Evolutionary conservation across 768 basidiomycete genomes (phyloP).

Genomic region (Coprinellus micaceus): DNA sequence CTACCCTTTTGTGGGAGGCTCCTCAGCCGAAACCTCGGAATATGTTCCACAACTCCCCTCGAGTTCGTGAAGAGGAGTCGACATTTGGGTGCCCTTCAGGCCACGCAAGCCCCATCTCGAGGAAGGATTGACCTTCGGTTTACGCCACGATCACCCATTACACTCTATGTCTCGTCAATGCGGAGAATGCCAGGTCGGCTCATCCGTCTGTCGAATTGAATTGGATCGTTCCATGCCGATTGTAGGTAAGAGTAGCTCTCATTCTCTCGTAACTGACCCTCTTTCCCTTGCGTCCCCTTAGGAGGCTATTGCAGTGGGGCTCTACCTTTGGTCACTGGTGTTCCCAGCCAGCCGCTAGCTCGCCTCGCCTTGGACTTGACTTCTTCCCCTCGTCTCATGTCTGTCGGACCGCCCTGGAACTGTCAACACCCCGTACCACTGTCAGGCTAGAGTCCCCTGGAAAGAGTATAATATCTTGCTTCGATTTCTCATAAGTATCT

Average conservation of each 20-base stretch:
- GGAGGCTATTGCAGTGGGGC: too few relatives aligned
- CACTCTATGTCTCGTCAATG: neutral
- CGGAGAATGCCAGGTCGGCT: neutral
- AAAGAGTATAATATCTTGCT: neutral
- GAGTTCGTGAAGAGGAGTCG: too few relatives aligned
- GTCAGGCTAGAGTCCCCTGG: neutral
- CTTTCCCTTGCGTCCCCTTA: too few relatives aligned
- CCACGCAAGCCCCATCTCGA: neutral
- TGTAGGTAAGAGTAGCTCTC: neutral
- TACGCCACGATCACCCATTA: neutral
- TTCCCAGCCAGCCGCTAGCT: too few relatives aligned
- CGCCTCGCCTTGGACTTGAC: too few relatives aligned
- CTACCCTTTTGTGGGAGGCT: neutral
- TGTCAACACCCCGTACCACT: conserved; percentile 1
- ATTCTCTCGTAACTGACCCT: neutral
- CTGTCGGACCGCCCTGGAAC: too few relatives aligned
- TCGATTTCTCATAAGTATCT: neutral
- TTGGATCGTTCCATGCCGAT: neutral
- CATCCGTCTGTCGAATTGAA: neutral
- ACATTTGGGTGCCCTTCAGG: too few relatives aligned
- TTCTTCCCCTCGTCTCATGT: too few relatives aligned
- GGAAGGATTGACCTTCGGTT: neutral
- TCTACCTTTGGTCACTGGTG: too few relatives aligned
- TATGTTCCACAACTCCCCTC: too few relatives aligned
- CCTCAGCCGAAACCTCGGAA: conserved; percentile 2